Base-by-base conservation (phyloP, 768 basidiomycete species). In the Lenzites betulinus region DNA sequence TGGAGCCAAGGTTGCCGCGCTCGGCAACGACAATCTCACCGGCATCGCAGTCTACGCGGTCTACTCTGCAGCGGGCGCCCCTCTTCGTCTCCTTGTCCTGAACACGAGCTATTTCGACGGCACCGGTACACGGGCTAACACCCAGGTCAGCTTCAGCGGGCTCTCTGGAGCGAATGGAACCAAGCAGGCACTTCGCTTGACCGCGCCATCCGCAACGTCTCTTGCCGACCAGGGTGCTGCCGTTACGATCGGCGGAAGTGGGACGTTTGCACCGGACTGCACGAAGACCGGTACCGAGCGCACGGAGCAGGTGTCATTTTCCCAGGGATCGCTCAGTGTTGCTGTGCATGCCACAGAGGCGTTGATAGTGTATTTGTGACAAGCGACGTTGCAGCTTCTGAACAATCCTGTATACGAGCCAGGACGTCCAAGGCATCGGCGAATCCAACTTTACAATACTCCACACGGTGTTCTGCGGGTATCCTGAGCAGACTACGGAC, bases 61-160 rank as follows among this genome's bases (percentile, higher is more conserved):
- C 11, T 77, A 67, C 62, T 52, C 64, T 20, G 41, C 69, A 1
- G 38, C 67, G 13, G 63, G 60, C 49, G 38, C 41, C 5, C 74
- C 73, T 7, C 58, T 72, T 2, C 73, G 75, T 20, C 60, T 73
- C 18, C 68, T 78, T 20, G 56, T 76, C n/a, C 66, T 72, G 64
- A 78, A 76, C 65, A 74, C 73, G 9, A 68, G 67, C 54, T 76
- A 75, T 64, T 77, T 65, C 63, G 62, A 69, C 49, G 73, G 72
- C 56, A 70, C 71, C 11, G 73, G 73, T 7, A 65, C 76, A n/a
- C 72, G 75, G 12, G 28, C 71, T n/a, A 69, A 44, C 52, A 55
- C 71, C 3, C 64, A 62, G 20, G 67, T 77, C 23, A 44, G 65
- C n/a, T 67, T 76, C 35, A 67, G 70, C 4, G 75, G 74, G 0